These are phyloP conservation scores for Picochlorum sp. DNA, from an alignment of 139 green algal genomes.

Conservation along the genomic window DNA sequence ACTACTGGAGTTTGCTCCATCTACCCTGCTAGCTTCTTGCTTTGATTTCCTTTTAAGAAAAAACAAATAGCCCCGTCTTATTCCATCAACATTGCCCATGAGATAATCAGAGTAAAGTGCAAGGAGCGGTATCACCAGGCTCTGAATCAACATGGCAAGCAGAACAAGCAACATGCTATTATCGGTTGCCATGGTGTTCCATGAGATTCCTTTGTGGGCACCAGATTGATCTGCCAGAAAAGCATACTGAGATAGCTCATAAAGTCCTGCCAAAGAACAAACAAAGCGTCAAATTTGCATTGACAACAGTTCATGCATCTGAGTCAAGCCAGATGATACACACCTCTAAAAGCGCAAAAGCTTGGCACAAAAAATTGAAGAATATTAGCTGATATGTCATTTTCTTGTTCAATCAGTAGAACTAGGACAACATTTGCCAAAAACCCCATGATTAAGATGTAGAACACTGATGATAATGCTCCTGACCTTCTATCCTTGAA, in stretches of 20 bases:
- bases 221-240: conserved; percentile 54
- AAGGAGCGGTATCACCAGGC: conserved; percentile 14
- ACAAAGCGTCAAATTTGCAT: no score
- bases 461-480: conserved; percentile 22
- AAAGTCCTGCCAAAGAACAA: conserved; percentile 26
- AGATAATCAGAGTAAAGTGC: conserved; percentile 24
- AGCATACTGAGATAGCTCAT: conserved; percentile 54
- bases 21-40: not conserved
- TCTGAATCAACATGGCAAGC: conserved; percentile 33
- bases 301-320: no score
- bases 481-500: conserved; percentile 21
- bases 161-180: conserved; percentile 39
- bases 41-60: conserved; percentile 20
- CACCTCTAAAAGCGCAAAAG: conserved; percentile 49
- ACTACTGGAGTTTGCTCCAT: not conserved
- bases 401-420: conserved; percentile 44
- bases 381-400: conserved; percentile 13
- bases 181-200: conserved; percentile 31
- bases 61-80: conserved; percentile 30
- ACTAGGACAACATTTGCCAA: conserved; percentile 52
- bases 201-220: conserved; percentile 37
- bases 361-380: conserved; percentile 41
- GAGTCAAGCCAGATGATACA: not conserved
- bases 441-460: conserved; percentile 39
- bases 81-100: conserved; percentile 24